Base-by-base conservation (phyloP, 1,284 basidiomycete species). In the Puccinia polysora region DNA sequence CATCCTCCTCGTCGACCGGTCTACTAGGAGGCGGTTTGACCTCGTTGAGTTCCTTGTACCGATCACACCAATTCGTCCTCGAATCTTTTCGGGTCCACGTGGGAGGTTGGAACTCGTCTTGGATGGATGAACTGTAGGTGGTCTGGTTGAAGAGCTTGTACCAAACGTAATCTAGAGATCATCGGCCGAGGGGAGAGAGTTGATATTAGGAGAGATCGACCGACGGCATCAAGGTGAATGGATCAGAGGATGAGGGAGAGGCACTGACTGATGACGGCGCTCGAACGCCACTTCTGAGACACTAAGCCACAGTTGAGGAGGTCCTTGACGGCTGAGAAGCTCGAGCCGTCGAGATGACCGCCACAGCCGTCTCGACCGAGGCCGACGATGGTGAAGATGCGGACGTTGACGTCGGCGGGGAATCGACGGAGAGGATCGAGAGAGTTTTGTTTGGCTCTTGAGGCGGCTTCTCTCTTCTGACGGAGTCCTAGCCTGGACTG, bases 31-130 rank as follows among this genome's bases (percentile, higher is more conserved):
- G 38, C 12, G 59, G 43, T 40, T 43, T 62, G 25, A 62, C 43
- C 18, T 62, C n/a, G 25, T 62, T 62, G 2, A 62, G 43, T 28
- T 62, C 59, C 28, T 45, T 43, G 20, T 65, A 65, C 34, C 20
- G 20, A 2, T 25, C 34, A 32, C 36, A 32, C 64, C 64, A 65
- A 32, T 65, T 38, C 8, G 50, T 65, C 12, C 49, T 28, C 15
- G 64, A 65, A 38, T 65, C 64, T 65, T 65, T 50, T 10, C 64
- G 28, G 6, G 64, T 65, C 64, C 64, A 65, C 5, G 45, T 65
- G 2, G 50, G 23, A 1, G 64, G 36, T 40, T 30, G 36, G 34
- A 65, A 53, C 5, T 50, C 49, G 36, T 65, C 47, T 52, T 65
- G 47, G 28, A 62, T 43, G 15, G 64, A 53, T 50, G 20, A 34